A percentile compares a stretch with the other conserved stretches of the same genome.
Conservation (phyloP, 805 yeast genomes). For the Torulaspora quercuum region DNA sequence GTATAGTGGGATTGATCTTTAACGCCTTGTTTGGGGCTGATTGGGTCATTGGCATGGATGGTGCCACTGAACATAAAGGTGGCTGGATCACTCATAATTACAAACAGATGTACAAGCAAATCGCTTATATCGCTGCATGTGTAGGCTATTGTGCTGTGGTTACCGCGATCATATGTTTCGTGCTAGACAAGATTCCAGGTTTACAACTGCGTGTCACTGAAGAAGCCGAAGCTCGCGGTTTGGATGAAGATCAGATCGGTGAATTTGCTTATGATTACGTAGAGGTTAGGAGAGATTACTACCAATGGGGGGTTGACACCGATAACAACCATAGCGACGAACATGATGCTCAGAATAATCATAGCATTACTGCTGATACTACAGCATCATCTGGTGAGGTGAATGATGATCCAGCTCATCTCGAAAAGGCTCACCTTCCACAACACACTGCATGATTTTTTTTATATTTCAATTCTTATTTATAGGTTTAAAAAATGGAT, state of each 20-base stretch:
- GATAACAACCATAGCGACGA: slow-evolving; percentile 11
- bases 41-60: slow-evolving; percentile 88
- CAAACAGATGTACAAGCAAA: slow-evolving; percentile 86
- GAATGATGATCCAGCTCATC: slow-evolving; percentile 5
- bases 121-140: slow-evolving; percentile 75
- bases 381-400: slow-evolving; percentile 11
- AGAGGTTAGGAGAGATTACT: slow-evolving; percentile 90
- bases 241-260: slow-evolving; percentile 96
- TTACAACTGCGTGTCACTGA: slow-evolving; percentile 75
- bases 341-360: slow-evolving; percentile 1
- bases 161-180: slow-evolving; percentile 71
- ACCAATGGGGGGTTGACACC: slow-evolving; percentile 43
- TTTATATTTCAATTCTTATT: not conserved
- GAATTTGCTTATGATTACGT: slow-evolving; percentile 99
- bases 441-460: slow-evolving; percentile 7
- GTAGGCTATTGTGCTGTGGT: slow-evolving; percentile 72
- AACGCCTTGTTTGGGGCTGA: slow-evolving; percentile 85
- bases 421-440: slow-evolving; percentile 4
- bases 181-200: slow-evolving; percentile 75
- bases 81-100: slow-evolving; percentile 92
- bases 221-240: slow-evolving; percentile 81
- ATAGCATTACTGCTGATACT: slow-evolving; percentile 9
- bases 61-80: slow-evolving; percentile 76
- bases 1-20: slow-evolving; percentile 83
- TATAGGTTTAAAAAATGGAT: slow-evolving; percentile 5